Conservation (phyloP, 2,329 filamentous ascomycete species). For the Nothophoma quercina region DNA sequence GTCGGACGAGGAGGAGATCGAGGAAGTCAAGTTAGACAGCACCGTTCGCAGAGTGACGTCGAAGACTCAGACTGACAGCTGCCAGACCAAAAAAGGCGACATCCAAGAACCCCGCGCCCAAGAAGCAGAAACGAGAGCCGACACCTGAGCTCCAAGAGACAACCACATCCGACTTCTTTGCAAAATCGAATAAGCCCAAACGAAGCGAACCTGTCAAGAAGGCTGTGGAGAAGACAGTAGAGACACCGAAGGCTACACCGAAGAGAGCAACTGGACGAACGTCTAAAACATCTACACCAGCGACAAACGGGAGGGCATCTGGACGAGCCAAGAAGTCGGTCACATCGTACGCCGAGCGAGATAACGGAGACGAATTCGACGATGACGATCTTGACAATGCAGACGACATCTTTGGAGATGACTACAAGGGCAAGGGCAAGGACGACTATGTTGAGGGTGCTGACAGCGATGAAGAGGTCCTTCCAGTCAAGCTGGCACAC, state of each 20-base stretch:
- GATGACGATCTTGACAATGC: conserved; percentile 62
- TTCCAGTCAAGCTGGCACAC: conserved; percentile 41
- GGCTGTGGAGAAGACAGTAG: conserved; percentile 30
- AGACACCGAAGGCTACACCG: conserved; percentile 46
- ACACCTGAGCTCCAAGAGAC: conserved; percentile 63
- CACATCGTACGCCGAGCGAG: conserved; percentile 61
- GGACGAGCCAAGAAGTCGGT: conserved; percentile 53
- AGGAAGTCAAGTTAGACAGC: conserved; percentile 41
- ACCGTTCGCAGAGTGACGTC: conserved; percentile 3
- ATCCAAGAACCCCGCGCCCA: conserved; percentile 64
- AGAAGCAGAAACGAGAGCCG: conserved; percentile 62
- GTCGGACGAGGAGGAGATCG: conserved; percentile 67
- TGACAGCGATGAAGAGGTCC: conserved; percentile 42
- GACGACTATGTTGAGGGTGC: conserved; percentile 71
- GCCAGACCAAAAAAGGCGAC: conserved; percentile 52
- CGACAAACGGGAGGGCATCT: conserved; percentile 47
- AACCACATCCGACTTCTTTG: conserved; percentile 70
- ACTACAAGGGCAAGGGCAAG: conserved; percentile 70
- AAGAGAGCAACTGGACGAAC: conserved; percentile 42
- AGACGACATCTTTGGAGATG: conserved; percentile 85
- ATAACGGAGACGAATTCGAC: conserved; percentile 64
- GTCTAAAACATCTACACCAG: conserved; percentile 44
- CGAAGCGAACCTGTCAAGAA: conserved; percentile 55
- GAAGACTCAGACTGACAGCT: conserved; percentile 29
- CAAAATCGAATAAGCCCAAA: conserved; percentile 63